Percentiles rank a stretch among this genome's conserved stretches.
Evolutionary conservation across 331 rosid species (phyloP).

Genomic region (Phaseolus coccineus): DNA sequence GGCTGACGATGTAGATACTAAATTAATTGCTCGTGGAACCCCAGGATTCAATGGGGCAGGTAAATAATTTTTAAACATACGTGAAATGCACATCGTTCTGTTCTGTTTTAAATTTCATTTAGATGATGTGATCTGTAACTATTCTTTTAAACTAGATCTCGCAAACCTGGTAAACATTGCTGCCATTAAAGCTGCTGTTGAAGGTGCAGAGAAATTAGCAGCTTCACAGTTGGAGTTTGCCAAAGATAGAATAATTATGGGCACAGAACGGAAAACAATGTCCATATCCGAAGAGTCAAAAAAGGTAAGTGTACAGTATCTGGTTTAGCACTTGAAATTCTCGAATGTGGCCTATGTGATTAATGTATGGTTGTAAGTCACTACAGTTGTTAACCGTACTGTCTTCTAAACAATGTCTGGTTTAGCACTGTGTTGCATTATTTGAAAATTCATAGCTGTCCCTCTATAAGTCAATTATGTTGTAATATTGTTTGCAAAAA

Average conservation of each 20-base stretch:
- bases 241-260: constrained; percentile 91
- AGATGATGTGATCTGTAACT: neutral
- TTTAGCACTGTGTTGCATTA: neutral
- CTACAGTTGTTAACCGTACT: neutral
- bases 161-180: constrained; percentile 96
- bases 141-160: constrained; percentile 65
- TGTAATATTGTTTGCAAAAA: neutral
- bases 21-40: constrained; percentile 85
- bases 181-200: constrained; percentile 95
- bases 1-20: constrained; percentile 75
- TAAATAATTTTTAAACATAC: constrained; percentile 40
- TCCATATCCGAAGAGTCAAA: constrained; percentile 81
- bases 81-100: constrained; percentile 17
- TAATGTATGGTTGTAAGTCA: neutral
- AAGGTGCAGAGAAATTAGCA: constrained; percentile 81
- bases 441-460: constrained; percentile 1
- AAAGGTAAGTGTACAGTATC: constrained; percentile 56
- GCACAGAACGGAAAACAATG: constrained; percentile 91
- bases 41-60: constrained; percentile 98
- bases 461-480: neutral
- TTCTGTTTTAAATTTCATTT: constrained; percentile 3
- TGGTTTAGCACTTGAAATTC: constrained; percentile 7
- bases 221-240: constrained; percentile 85
- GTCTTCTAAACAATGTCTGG: neutral
- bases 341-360: constrained; percentile 14